phyloP scores from a whole-genome alignment of 2,329 filamentous ascomycete genomes.

The Hypoxylon sp. region DNA sequence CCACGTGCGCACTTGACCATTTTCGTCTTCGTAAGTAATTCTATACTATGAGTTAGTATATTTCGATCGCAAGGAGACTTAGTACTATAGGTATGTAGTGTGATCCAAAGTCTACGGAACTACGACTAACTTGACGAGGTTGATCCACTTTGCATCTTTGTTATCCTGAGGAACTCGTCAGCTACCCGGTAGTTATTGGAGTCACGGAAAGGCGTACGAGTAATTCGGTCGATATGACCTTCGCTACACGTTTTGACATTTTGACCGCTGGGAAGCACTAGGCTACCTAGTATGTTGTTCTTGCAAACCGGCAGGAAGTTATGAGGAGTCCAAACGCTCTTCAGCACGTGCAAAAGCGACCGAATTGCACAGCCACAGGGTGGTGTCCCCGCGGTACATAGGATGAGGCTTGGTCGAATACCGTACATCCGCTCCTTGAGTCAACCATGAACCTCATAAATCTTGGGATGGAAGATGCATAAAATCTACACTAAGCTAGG shows the following conservation, averaged over 20 bases:
- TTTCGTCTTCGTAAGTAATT: slow-evolving; percentile 50
- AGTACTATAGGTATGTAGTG: neutral
- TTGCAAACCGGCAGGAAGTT: neutral
- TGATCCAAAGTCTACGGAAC: neutral
- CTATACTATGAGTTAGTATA: slow-evolving; percentile 25
- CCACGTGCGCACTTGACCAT: slow-evolving; percentile 49
- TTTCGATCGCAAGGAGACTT: neutral
- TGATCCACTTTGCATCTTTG: slow-evolving; percentile 52
- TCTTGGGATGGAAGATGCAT: neutral
- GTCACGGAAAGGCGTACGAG: slow-evolving; percentile 43
- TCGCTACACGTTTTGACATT: slow-evolving; percentile 43
- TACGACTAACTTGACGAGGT: slow-evolving; percentile 48
- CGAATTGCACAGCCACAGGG: slow-evolving; percentile 21
- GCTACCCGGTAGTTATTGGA: neutral
- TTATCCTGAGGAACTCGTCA: slow-evolving; percentile 45
- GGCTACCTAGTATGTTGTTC: neutral
- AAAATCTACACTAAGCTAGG: no score
- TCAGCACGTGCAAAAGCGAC: neutral
- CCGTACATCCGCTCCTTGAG: no score
- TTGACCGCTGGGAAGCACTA: slow-evolving; percentile 2
- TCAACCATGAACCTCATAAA: neutral
- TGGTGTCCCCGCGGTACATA: neutral
- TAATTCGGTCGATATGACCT: slow-evolving; percentile 48
- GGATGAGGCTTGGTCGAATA: neutral
- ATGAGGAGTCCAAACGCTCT: neutral